Conservation (phyloP, 129 eudicot species). For the Tanacetum coccineum region DNA sequence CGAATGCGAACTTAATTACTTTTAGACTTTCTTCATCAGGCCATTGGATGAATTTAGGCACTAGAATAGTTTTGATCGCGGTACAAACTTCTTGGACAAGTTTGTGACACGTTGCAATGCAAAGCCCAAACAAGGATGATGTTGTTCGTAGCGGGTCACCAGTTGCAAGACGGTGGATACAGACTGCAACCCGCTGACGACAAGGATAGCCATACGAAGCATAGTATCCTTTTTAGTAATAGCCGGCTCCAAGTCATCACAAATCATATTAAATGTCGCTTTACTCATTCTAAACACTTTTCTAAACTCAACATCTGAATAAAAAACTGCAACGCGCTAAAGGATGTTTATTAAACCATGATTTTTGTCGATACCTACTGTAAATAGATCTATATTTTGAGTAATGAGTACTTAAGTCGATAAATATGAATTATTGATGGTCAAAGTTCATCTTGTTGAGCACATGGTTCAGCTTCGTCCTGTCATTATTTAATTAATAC, state of each 20-base stretch:
- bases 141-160: constrained; percentile 71
- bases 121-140: constrained; percentile 60
- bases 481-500: neutral
- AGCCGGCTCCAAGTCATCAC: constrained; percentile 51
- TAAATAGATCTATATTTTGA: too few species aligned
- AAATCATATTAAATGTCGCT: constrained; percentile 56
- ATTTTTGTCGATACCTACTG: too few species aligned
- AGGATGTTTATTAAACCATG: too few species aligned
- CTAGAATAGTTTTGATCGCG: too few species aligned
- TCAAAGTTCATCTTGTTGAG: neutral
- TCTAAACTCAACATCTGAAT: constrained; percentile 60
- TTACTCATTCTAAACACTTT: constrained; percentile 62
- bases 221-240: constrained; percentile 64
- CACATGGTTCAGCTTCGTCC: neutral
- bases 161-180: constrained; percentile 69
- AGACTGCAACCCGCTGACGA: constrained; percentile 79
- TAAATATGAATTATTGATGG: too few species aligned
- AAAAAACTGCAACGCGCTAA: constrained; percentile 35
- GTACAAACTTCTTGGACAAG: too few species aligned
- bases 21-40: too few species aligned
- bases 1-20: too few species aligned
- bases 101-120: too few species aligned
- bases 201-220: constrained; percentile 71
- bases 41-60: too few species aligned
- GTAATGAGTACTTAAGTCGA: too few species aligned